These are phyloP conservation scores for Fagus crenata DNA, from an alignment of 306 rosid species.

Conservation along the genomic window DNA sequence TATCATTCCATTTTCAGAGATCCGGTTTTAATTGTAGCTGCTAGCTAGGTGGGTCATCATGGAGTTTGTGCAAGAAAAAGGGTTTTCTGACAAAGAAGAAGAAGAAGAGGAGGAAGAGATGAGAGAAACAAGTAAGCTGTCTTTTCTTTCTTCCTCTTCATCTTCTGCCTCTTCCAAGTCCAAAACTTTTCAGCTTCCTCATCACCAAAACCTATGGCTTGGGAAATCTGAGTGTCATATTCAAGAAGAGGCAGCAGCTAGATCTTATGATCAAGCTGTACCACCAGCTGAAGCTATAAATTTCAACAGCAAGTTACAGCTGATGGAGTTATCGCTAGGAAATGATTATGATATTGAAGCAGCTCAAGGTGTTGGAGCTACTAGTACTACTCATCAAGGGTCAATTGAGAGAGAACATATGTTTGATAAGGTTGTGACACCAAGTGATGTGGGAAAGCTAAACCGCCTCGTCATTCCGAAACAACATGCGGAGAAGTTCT, in stretches of 20 bases:
- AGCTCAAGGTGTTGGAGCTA: background rate
- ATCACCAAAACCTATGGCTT: constrained; percentile 29
- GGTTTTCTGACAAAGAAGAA: constrained; percentile 44
- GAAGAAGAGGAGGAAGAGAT: constrained; percentile 42
- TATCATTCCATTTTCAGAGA: constrained; percentile 12
- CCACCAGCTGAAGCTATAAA: constrained; percentile 33
- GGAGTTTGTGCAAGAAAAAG: constrained; percentile 58
- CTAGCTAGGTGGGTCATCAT: constrained; percentile 26
- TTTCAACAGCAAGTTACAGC: constrained; percentile 34
- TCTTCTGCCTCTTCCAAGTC: constrained; percentile 37
- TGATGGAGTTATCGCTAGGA: constrained; percentile 50
- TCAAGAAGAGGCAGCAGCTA: background rate
- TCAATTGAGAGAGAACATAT: constrained; percentile 66
- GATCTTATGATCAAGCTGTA: constrained; percentile 26
- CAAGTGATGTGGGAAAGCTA: constrained; percentile 89
- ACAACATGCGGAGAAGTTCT: constrained; percentile 78
- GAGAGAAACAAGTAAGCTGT: constrained; percentile 35
- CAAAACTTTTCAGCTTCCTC: constrained; percentile 7
- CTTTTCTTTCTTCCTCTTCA: constrained; percentile 27
- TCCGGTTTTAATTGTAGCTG: constrained; percentile 13
- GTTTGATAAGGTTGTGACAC: constrained; percentile 87
- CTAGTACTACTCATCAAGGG: background rate
- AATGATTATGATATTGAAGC: constrained; percentile 19
- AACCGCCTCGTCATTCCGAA: constrained; percentile 86
- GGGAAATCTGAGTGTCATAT: background rate